A percentile compares a stretch with the other conserved stretches of the same genome.
Conservation (phyloP, 768 basidiomycete species). For the Macrolepiota dolichaula region DNA sequence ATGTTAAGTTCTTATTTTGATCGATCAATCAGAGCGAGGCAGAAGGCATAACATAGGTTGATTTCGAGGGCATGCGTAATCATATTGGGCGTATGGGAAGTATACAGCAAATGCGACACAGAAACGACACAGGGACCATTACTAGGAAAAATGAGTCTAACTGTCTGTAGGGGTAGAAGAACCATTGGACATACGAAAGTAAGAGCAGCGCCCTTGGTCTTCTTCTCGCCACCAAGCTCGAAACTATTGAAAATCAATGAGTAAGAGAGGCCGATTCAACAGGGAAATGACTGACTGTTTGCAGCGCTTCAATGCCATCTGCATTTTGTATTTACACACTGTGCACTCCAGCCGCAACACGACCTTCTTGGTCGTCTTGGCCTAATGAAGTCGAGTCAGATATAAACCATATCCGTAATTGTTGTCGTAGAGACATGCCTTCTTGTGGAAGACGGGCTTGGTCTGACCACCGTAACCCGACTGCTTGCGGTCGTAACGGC, state of each 20-base stretch:
- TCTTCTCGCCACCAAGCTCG: slow-evolving; percentile 99
- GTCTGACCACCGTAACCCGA: slow-evolving; percentile 99
- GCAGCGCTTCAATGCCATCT: slow-evolving; percentile 95
- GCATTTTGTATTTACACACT: slow-evolving; percentile 98
- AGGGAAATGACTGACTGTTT: slow-evolving; percentile 74
- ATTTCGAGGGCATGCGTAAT: slow-evolving; percentile 19
- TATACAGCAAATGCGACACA: slow-evolving; percentile 20
- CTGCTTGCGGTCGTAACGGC: slow-evolving; percentile 99
- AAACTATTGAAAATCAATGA: slow-evolving; percentile 52
- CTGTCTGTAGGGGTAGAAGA: not conserved
- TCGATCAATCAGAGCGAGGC: not conserved
- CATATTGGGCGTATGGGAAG: slow-evolving; percentile 23
- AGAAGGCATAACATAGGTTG: not conserved
- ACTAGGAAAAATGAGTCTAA: slow-evolving; percentile 4
- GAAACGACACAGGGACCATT: slow-evolving; percentile 22
- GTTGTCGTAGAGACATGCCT: slow-evolving; percentile 48
- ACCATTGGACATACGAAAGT: slow-evolving; percentile 71
- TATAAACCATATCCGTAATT: not conserved
- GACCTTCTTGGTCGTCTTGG: slow-evolving; percentile 99
- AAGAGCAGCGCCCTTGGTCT: slow-evolving; percentile 96
- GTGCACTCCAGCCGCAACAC: slow-evolving; percentile 98
- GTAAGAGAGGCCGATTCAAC: not conserved
- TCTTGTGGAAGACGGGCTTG: slow-evolving; percentile 99
- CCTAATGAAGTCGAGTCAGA: slow-evolving; percentile 38
- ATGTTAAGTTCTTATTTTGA: not conserved